A percentile compares a stretch with the other conserved stretches of the same genome.
Conservation (phyloP, 2,329 filamentous ascomycete genomes). For the Microsporum audouinii region DNA sequence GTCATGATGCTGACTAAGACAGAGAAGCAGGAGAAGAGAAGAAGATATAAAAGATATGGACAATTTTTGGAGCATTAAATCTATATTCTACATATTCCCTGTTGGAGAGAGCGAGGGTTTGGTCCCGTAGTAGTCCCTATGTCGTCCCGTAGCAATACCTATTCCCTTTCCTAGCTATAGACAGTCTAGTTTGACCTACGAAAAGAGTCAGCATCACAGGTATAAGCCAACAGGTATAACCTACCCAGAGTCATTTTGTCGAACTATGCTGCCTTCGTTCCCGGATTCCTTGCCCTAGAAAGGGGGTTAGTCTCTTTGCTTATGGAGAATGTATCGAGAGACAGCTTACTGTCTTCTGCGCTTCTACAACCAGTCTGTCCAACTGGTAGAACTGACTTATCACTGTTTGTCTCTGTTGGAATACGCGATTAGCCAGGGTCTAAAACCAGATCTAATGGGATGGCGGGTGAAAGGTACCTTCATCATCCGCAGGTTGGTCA, state of each 20-base stretch:
- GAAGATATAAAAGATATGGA: neutral
- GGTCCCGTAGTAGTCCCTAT: neutral
- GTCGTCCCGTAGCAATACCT: neutral
- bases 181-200: neutral
- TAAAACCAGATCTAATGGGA: neutral
- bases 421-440: neutral
- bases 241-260: constrained; percentile 68
- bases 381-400: constrained; percentile 92
- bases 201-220: neutral
- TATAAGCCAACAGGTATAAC: constrained; percentile 19
- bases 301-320: constrained; percentile 1
- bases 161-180: neutral
- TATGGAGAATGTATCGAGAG: neutral
- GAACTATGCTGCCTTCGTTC: constrained; percentile 50
- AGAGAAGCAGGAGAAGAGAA: neutral
- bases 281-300: constrained; percentile 57
- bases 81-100: constrained; percentile 4
- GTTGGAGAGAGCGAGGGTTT: neutral
- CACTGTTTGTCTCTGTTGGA: constrained; percentile 72
- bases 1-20: neutral
- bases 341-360: constrained; percentile 58
- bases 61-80: neutral
- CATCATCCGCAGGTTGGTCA: constrained; percentile 76
- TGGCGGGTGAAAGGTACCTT: constrained; percentile 51
- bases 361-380: constrained; percentile 84